Evolutionary conservation across 2,329 filamentous ascomycete genomes (phyloP).

Genomic region (Fusarium penzigii): DNA sequence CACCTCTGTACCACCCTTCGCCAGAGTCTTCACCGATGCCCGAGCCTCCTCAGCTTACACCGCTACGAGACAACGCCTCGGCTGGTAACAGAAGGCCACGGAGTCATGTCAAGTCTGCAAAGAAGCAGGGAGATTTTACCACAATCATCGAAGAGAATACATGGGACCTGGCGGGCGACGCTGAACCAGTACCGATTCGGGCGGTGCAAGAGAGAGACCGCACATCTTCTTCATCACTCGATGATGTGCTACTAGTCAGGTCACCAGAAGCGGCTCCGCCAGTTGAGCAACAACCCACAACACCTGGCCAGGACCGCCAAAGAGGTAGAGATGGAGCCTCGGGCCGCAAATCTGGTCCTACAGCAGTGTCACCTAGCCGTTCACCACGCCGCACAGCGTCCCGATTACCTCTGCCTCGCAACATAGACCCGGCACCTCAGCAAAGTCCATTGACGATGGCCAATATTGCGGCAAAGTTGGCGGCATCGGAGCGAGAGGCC

Average conservation of each 20-base stretch:
- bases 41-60: slow-evolving; percentile 48
- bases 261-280: slow-evolving; percentile 19
- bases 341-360: slow-evolving; percentile 14
- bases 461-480: slow-evolving; percentile 63
- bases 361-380: slow-evolving; percentile 14
- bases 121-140: slow-evolving; percentile 44
- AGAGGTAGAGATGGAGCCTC: slow-evolving; percentile 11
- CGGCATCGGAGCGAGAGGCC: slow-evolving; percentile 63
- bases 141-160: slow-evolving; percentile 52
- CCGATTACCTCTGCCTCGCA: slow-evolving; percentile 35
- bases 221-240: slow-evolving; percentile 34
- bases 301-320: slow-evolving; percentile 20
- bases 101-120: slow-evolving; percentile 18
- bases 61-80: slow-evolving; percentile 52
- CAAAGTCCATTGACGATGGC: slow-evolving; percentile 63
- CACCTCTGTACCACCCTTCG: slow-evolving; percentile 25
- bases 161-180: slow-evolving; percentile 39
- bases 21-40: slow-evolving; percentile 48
- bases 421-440: slow-evolving; percentile 42
- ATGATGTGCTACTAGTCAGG: slow-evolving; percentile 35
- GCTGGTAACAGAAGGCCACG: slow-evolving; percentile 49
- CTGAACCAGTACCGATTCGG: slow-evolving; percentile 9
- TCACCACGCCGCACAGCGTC: slow-evolving; percentile 23
- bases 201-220: slow-evolving; percentile 19
- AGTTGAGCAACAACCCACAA: slow-evolving; percentile 10